A percentile compares a stretch with the other conserved stretches of the same genome.
Conservation (phyloP, 1,284 basidiomycete genomes). For the Golubevia pallescens region DNA sequence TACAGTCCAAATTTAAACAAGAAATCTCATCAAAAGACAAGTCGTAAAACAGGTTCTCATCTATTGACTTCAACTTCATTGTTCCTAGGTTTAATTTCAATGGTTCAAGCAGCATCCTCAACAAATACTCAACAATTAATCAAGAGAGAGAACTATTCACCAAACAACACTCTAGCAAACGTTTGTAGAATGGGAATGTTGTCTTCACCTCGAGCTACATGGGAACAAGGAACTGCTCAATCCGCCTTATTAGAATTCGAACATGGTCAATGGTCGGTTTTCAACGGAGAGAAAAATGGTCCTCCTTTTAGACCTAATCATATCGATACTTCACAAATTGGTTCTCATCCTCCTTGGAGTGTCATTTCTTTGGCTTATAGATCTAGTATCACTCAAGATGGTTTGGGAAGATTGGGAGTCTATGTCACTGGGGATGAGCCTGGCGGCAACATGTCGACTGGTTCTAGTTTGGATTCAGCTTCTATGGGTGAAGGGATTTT, state of each 20-base stretch:
- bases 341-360: conserved; percentile 16
- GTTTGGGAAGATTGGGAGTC: conserved; percentile 39
- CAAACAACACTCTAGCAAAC: conserved; percentile 41
- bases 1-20: conserved; percentile 3
- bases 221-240: conserved; percentile 58
- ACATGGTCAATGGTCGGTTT: conserved; percentile 40
- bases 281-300: conserved; percentile 26
- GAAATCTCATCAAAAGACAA: neutral
- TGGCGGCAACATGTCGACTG: conserved; percentile 9
- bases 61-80: too few relatives aligned
- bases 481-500: conserved; percentile 46
- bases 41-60: too few relatives aligned
- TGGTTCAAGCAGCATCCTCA: too few relatives aligned
- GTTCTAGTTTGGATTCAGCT: conserved; percentile 52
- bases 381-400: conserved; percentile 37
- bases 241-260: conserved; percentile 52
- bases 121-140: neutral
- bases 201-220: conserved; percentile 43
- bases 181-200: conserved; percentile 38
- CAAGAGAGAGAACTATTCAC: neutral
- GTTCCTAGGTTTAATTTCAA: too few relatives aligned
- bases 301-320: conserved; percentile 29
- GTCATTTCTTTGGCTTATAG: conserved; percentile 43
- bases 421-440: conserved; percentile 52
- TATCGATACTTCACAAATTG: neutral